Evolutionary conservation across 441 rosid genomes (phyloP), one percentile per base, ranked within the genome.

Genomic region (Populus hybrid): DNA sequence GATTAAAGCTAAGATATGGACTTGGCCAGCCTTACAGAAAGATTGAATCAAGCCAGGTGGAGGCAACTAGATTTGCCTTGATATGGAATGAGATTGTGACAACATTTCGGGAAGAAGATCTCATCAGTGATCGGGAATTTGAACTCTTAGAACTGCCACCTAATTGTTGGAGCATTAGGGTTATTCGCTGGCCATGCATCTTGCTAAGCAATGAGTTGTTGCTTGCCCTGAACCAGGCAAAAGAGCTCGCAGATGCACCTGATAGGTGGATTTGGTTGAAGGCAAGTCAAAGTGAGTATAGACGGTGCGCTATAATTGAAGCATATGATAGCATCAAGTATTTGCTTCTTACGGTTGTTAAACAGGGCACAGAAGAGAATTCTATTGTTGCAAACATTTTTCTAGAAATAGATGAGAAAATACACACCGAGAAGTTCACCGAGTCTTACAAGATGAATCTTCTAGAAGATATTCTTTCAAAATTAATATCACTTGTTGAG

Each of bases 21-120:
- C 86, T 95, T 26, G 98, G 98, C 66, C 85, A 86, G 84, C 89
- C 92, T n/a, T 89, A 85, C 83, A 90, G 76, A 85, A 95, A 93
- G 86, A 90, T 95, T 24, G 98, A 95, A 87, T 92, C 97, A 26
- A 89, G 86, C 82, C 95, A 89, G 75, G 89, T 90, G 11, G 97
- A 91, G 87, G 95, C 98, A 46, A 86, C 83, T 78, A 95, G 85
- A 81, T 95, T 95, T 85, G 97, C 98, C 18, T 81, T 93, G 88
- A 86, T 95, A 70, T 95, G 98, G 98, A 93, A 95, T 83, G 95
- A 93, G 90, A 88, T 95, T 21, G 89, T 95, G 79, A 59, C 80
- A 50, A 89, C 87, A 75, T 93, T 95, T 83, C 85, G 98, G 86
- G 98, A 95, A 83, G 98, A 95, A 80, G 98, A 95, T 89, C 90